phyloP scores from a whole-genome alignment of 2,329 filamentous ascomycete species.

The Epichloe sp. region DNA sequence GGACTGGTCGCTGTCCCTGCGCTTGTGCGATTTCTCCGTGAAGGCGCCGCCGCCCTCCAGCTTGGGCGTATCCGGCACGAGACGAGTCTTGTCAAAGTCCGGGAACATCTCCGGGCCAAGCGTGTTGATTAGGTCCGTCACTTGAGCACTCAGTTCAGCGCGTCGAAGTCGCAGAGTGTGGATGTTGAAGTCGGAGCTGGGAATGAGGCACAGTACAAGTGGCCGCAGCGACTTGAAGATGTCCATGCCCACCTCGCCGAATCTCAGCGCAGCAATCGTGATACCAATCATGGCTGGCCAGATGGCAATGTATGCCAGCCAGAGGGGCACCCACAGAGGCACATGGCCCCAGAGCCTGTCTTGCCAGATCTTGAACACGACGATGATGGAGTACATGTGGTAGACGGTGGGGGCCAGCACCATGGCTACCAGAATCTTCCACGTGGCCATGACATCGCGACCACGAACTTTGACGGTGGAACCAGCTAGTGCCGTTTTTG shows the following conservation, averaged over 20 bases:
- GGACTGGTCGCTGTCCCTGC: constrained; percentile 38
- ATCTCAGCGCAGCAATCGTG: constrained; percentile 84
- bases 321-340: constrained; percentile 68
- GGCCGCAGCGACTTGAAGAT: constrained; percentile 90
- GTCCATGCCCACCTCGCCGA: constrained; percentile 98
- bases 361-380: constrained; percentile 65
- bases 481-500: constrained; percentile 68
- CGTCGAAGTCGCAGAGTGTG: constrained; percentile 62
- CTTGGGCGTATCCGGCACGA: constrained; percentile 45
- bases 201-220: constrained; percentile 72
- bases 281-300: constrained; percentile 74
- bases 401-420: constrained; percentile 74
- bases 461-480: constrained; percentile 83
- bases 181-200: constrained; percentile 72
- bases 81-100: constrained; percentile 74
- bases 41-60: constrained; percentile 20
- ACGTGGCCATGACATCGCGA: constrained; percentile 82
- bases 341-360: constrained; percentile 76
- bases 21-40: constrained; percentile 14
- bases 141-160: constrained; percentile 61
- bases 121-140: constrained; percentile 87
- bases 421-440: constrained; percentile 83
- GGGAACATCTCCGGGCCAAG: constrained; percentile 92
- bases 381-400: constrained; percentile 62
- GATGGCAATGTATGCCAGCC: constrained; percentile 59